A percentile compares a stretch with the other conserved stretches of the same genome.
Evolutionary conservation across 2,329 filamentous ascomycete genomes (phyloP).

Genomic region (Cladorrhinum sp.): DNA sequence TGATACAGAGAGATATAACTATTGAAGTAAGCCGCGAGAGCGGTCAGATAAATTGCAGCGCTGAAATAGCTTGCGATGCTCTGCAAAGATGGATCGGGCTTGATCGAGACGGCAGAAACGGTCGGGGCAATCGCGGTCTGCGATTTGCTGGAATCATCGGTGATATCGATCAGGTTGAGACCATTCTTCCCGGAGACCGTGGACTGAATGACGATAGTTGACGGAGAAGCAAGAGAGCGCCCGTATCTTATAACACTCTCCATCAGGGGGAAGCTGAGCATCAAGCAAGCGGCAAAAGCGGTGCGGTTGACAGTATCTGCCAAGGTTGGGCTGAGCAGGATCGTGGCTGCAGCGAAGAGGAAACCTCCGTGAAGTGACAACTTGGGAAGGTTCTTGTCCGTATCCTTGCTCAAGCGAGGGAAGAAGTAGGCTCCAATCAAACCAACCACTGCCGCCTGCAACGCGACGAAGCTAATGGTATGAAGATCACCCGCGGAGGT

Average conservation of each 20-base stretch:
- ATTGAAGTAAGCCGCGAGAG: conserved; percentile 1
- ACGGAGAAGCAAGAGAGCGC: not conserved
- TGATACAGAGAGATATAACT: not conserved
- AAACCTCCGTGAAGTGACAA: conserved; percentile 16
- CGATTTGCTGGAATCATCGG: not conserved
- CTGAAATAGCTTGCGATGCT: conserved; percentile 11
- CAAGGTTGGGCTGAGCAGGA: conserved; percentile 15
- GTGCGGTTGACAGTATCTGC: conserved; percentile 6
- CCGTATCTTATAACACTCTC: conserved; percentile 10
- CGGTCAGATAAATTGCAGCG: not conserved
- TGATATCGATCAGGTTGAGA: not conserved
- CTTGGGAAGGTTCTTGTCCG: not conserved
- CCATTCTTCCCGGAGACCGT: not conserved
- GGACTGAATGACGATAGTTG: not conserved
- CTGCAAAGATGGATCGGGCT: conserved; percentile 4
- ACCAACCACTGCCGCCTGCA: conserved; percentile 12
- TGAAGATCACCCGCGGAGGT: conserved; percentile 16
- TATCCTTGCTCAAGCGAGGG: not conserved
- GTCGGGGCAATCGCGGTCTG: not conserved
- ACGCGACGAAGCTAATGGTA: conserved; percentile 12
- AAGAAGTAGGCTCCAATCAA: conserved; percentile 11
- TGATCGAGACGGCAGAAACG: not conserved
- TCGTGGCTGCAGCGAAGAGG: conserved; percentile 6
- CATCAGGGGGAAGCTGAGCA: conserved; percentile 14
- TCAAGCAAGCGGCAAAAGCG: conserved; percentile 12